Percentiles rank a stretch among this genome's conserved stretches.
Conservation (phyloP, 2,329 filamentous ascomycete species). For the Colletotrichum acutatum region DNA sequence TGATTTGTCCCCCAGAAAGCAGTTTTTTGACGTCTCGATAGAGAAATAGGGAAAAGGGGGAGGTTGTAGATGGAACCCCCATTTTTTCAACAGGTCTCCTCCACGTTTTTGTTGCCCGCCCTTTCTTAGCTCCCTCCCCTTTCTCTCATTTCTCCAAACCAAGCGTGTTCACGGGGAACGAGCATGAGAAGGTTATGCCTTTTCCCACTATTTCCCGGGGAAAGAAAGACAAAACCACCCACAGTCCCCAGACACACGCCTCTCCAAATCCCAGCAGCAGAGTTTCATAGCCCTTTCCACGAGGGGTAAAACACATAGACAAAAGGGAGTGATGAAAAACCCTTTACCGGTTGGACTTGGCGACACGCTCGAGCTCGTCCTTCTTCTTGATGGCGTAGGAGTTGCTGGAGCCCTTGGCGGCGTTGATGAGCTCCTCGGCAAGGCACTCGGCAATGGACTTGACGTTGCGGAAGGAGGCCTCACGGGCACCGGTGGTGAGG, state of each 20-base stretch:
- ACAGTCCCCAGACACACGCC: constrained; percentile 16
- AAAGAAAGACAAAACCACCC: constrained; percentile 11
- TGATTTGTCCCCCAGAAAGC: constrained; percentile 37
- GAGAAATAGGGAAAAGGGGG: background rate
- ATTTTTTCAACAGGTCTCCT: constrained; percentile 14
- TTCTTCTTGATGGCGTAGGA: constrained; percentile 99
- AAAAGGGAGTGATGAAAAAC: constrained; percentile 50
- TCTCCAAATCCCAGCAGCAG: constrained; percentile 1
- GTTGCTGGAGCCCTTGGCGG: constrained; percentile 99
- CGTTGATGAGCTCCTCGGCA: constrained; percentile 99
- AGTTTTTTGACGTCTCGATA: constrained; percentile 30
- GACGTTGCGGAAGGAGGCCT: constrained; percentile 99
- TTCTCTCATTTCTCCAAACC: constrained; percentile 10
- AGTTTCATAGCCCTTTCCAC: constrained; percentile 32
- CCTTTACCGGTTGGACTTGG: constrained; percentile 99
- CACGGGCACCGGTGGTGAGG: constrained; percentile 97
- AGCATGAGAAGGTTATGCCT: background rate
- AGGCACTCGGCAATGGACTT: constrained; percentile 99
- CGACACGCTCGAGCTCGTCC: constrained; percentile 99
- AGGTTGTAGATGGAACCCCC: background rate
- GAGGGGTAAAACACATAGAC: constrained; percentile 15
- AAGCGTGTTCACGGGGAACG: constrained; percentile 9
- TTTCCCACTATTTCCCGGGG: constrained; percentile 44
- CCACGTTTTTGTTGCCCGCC: background rate
- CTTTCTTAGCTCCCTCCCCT: background rate